A percentile compares a stretch with the other conserved stretches of the same genome.
These are phyloP conservation scores for Silene uniflora DNA, from an alignment of 148 eudicot genomes.

Conservation along the genomic window DNA sequence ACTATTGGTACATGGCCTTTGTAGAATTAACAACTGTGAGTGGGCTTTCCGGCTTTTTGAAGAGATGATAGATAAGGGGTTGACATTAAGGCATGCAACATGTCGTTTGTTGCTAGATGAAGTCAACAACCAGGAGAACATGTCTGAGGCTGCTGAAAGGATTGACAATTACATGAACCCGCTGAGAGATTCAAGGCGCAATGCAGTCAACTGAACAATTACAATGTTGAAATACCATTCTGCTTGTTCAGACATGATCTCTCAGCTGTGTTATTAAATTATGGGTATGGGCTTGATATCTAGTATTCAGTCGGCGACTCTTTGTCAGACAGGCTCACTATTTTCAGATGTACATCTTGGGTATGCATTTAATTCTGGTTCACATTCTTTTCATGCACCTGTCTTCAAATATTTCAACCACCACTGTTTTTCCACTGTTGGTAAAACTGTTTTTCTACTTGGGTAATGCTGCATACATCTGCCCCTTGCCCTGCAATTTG, in stretches of 20 bases:
- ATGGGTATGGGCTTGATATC: conserved; percentile 8
- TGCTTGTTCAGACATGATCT: neutral
- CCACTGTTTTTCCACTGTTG: neutral
- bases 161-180: conserved; percentile 52
- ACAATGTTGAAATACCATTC: too few species aligned
- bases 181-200: conserved; percentile 38
- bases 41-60: conserved; percentile 63
- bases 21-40: conserved; percentile 51
- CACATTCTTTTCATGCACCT: conserved; percentile 6
- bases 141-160: conserved; percentile 57
- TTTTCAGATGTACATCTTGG: neutral
- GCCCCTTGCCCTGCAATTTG: too few species aligned
- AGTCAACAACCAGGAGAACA: conserved; percentile 40
- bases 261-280: conserved; percentile 9
- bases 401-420: neutral
- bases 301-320: conserved; percentile 14
- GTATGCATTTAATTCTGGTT: conserved; percentile 5
- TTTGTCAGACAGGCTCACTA: neutral
- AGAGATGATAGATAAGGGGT: too few species aligned
- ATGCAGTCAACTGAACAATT: neutral
- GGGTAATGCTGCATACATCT: too few species aligned
- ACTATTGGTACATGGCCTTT: conserved; percentile 77
- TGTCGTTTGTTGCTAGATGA: conserved; percentile 61
- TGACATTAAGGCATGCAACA: conserved; percentile 57
- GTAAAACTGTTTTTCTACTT: neutral